Conservation (phyloP, 2,329 filamentous ascomycete species). For the Nannizziopsis arthrosporioides region DNA sequence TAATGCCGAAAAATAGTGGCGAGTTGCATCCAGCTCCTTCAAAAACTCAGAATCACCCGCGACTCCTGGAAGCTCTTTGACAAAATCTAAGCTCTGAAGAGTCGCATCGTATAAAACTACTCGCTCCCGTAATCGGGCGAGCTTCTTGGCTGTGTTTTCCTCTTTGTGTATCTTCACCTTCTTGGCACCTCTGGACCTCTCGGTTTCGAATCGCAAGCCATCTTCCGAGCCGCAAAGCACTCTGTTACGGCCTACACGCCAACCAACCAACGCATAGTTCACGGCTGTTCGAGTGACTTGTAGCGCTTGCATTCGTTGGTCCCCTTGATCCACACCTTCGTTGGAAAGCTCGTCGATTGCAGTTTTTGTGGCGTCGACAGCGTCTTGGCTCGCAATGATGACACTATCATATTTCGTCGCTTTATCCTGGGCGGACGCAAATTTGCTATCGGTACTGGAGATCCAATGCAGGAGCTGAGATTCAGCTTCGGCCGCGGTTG, state of each 20-base stretch:
- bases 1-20: constrained; percentile 74
- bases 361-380: constrained; percentile 82
- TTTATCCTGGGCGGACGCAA: constrained; percentile 45
- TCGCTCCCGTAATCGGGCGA: constrained; percentile 72
- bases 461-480: constrained; percentile 40
- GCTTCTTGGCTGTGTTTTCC: constrained; percentile 60
- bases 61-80: constrained; percentile 81
- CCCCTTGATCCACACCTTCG: constrained; percentile 73
- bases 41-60: constrained; percentile 69
- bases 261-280: constrained; percentile 86
- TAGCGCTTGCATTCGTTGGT: constrained; percentile 78
- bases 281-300: constrained; percentile 88
- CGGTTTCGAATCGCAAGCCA: constrained; percentile 49
- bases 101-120: constrained; percentile 84
- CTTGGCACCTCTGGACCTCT: constrained; percentile 36
- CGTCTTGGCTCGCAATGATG: constrained; percentile 81
- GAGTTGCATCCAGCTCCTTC: constrained; percentile 63
- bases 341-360: constrained; percentile 80
- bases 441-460: constrained; percentile 30
- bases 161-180: constrained; percentile 42
- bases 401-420: constrained; percentile 85
- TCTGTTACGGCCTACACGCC: constrained; percentile 86
- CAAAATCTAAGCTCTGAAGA: constrained; percentile 77
- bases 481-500: constrained; percentile 50
- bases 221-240: constrained; percentile 76